phyloP scores from a whole-genome alignment of 1,139 yeast genomes.

The Magnusiomyces fungicola region DNA sequence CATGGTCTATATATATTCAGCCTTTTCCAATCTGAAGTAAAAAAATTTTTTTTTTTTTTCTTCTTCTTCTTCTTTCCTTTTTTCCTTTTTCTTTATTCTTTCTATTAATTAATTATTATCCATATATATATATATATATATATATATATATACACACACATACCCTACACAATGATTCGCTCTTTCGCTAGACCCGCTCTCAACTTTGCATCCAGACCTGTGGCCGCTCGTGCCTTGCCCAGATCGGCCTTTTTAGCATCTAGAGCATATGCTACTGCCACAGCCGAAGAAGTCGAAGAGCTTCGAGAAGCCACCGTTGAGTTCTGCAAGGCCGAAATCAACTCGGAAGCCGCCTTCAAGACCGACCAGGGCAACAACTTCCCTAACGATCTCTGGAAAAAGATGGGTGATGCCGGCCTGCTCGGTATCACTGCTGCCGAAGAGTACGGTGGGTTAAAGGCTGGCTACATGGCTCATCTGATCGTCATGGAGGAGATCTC shows the following conservation, averaged over 20 bases:
- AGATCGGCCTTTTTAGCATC: no score
- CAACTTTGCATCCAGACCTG: not conserved
- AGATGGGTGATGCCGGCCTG: slow-evolving; percentile 32
- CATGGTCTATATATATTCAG: no score
- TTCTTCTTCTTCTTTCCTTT: no score
- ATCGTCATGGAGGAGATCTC: slow-evolving; percentile 33
- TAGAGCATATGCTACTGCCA: slow-evolving; percentile 16
- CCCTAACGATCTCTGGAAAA: slow-evolving; percentile 32
- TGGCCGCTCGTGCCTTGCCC: not conserved
- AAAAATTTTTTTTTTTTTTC: not conserved
- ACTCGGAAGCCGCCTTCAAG: slow-evolving; percentile 27
- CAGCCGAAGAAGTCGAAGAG: slow-evolving; percentile 26
- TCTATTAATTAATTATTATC: not conserved
- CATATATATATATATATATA: not conserved
- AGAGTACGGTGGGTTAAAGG: slow-evolving; percentile 31
- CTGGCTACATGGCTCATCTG: slow-evolving; percentile 31
- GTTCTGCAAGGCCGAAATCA: slow-evolving; percentile 28
- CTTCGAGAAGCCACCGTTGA: slow-evolving; percentile 29
- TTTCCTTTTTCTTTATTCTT: not conserved
- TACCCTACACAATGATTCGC: not conserved
- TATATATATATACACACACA: not conserved
- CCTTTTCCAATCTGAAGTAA: no score
- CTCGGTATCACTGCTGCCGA: slow-evolving; percentile 32
- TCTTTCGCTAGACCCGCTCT: not conserved
- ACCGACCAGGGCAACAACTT: slow-evolving; percentile 28